These are phyloP conservation scores for Straminergon stramineum DNA, from an alignment of 225 moss, liverwort and hornwort species.

Conservation along the genomic window DNA sequence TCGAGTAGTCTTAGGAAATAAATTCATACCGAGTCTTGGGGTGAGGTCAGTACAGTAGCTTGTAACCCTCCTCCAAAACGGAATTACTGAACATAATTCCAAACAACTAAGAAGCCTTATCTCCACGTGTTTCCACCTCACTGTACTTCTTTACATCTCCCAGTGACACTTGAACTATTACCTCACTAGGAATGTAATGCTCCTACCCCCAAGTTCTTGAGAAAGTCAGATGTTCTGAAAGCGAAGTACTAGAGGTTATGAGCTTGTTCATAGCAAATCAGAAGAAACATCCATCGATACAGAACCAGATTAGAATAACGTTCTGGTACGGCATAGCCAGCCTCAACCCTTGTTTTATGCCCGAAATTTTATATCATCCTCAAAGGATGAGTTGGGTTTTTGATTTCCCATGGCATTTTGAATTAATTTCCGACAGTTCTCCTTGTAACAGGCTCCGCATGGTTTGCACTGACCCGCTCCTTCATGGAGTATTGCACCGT, in stretches of 20 bases:
- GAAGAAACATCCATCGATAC: background rate
- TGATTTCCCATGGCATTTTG: background rate
- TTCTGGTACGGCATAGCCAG: background rate
- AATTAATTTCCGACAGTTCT: background rate
- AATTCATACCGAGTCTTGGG: background rate
- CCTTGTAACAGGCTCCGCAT: slow-evolving; percentile 70
- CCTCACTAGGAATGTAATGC: background rate
- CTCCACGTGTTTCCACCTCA: background rate
- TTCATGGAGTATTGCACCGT: slow-evolving; percentile 83
- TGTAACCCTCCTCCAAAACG: background rate
- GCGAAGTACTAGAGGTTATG: background rate
- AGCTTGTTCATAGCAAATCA: background rate
- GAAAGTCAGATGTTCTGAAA: background rate
- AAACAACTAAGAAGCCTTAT: background rate
- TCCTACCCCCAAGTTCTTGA: background rate
- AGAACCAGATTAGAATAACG: background rate
- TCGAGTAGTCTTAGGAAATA: background rate
- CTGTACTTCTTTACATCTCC: background rate
- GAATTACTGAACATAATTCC: background rate
- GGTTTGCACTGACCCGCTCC: slow-evolving; percentile 70
- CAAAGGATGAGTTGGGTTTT: background rate
- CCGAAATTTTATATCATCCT: background rate
- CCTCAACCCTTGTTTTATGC: background rate
- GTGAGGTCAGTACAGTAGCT: background rate
- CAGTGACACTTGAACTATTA: background rate